Evolutionary conservation across 1,284 basidiomycete genomes (phyloP), one percentile per base, ranked within the genome.

Genomic region (Grifola frondosa): DNA sequence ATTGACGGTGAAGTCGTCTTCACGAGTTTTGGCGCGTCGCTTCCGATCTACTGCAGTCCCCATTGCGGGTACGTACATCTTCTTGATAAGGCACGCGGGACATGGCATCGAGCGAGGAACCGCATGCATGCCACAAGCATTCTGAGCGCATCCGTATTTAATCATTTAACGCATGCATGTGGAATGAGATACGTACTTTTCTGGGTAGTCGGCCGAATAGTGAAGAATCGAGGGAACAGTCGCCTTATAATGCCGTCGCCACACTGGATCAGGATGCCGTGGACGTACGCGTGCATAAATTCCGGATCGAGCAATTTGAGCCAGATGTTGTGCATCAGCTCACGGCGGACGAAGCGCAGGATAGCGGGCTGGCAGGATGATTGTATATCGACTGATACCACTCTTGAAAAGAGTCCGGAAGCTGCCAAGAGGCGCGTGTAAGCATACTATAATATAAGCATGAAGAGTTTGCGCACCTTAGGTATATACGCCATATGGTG

Each of bases 171-270:
- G 13, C 9, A 24, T 29, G 56, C 4, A 50, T 52, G 3, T 60
- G 63, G 2, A 66, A 46, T 43, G 59, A 64, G 1, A 60, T 63
- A 32, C 48, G n/a, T 37, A 58, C 54, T 53, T 54, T 33, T 58
- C 57, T 3, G 54, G 49, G 56, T 69, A 71, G 46, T 71, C 69
- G 0, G 65, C 52, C 2, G 53, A 51, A 23, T 58, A 56, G 49
- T 49, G 28, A 57, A 54, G 2, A 58, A 38, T 3, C 53, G 42
- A 4, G 57, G 57, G 23, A 49, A 58, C 5, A 56, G 15, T 3
- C 50, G 41, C 4, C 54, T 41, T 3, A 10, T 5, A 20, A 58
- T 30, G 9, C 50, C 49, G 37, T 58, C 53, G 1, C 25, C 32
- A 39, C 51, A 58, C 3, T 45, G 40, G 8, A 66, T 52, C 5